Evolutionary conservation across 2,329 filamentous ascomycete species (phyloP), one percentile per base, ranked within the genome.

Genomic region (Aspergillus nomiae): DNA sequence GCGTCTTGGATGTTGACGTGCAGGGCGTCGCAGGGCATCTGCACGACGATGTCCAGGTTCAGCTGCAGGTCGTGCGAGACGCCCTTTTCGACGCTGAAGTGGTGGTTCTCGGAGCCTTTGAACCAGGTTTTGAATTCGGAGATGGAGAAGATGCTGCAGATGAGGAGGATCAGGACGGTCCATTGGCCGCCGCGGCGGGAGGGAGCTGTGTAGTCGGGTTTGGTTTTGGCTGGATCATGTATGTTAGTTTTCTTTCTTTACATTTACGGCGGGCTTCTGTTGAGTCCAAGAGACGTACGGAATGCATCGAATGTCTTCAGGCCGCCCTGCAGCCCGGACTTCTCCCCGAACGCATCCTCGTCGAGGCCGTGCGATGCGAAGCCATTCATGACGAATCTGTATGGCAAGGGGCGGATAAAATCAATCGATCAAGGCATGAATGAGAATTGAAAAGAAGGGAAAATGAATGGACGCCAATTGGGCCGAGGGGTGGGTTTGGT

Each of bases 1-100:
- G 94, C 94, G 77, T 99, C 95, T 82, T 98, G 95, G 57, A 99
- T 94, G 80, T 99, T 98, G 78, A 99, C 84, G 80, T 97, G 92
- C n/a, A 99, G 81, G 74, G 96, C 90, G 62, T 85, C 81, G 83
- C 95, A 99, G 70, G 85, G 82, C 95, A 99, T 99, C 58, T 85
- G 85, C 56, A 99, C 85, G 6, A 98, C 92, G n/a, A 96, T 84
- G 79, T 99, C 95, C 62, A 99, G 83, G 81, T 99, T 99, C 80
- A 99, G 90, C 79, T 98, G 94, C 77, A 99, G 86, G 66, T 89
- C 86, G 78, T 92, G 92, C 3, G 91, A 90, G 45, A 99, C 86
- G 69, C 92, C 92, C 80, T 96, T 95, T 78, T 98, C 95, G 61
- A 99, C 94, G 64, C 90, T 90, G 79, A 98, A 99, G 64, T 91